Base-by-base conservation (phyloP, 352 stramenopile genomes). In the Pythium inflatum region DNA sequence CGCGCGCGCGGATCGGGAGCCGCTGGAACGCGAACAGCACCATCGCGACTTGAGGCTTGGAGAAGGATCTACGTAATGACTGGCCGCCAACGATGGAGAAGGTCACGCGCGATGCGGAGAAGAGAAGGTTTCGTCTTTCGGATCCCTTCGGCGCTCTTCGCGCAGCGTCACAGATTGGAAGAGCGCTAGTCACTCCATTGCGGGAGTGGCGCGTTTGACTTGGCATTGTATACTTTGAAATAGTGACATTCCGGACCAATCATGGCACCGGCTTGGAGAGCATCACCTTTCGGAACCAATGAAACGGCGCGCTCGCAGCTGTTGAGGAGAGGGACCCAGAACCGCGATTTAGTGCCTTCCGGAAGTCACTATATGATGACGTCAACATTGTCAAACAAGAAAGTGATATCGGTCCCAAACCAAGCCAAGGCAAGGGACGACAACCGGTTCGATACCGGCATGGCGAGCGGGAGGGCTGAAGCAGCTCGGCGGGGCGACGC, bases 1-100 rank as follows among this genome's bases (percentile, higher is more conserved):
- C 77, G 48, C 82, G 81, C 30, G 57, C 79, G 31, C 71, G 51
- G 28, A 79, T 38, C 45, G 75, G 22, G 28, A 83, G 64, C 46
- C 51, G n/a, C 30, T 70, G 50, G 55, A 72, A 76, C 2, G 14
- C 16, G 41, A 45, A 27, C 3, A 48, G 38, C 59, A 55, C 34
- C 30, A 60, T 69, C 12, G n/a, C 5, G 48, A 64, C 22, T 68
- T 22, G 51, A 34, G n/a, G n/a, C 12, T 1, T 27, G 41, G 20
- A 25, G 20, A 7, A n/a, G 41, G 14, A 25, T 1, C 16, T 25
- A n/a, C 25, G 41, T 13, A 27, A 9, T 7, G 41, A 9, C 25
- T 4, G 36, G 36, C 20, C 36, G 36, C 36, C 9, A 43, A 43
- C 9, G 36, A 43, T 16, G 9, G 36, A 9, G 36, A 43, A 16